These are phyloP conservation scores for Aspergillus tubingensis DNA, from an alignment of 2,329 filamentous ascomycete species.

Conservation along the genomic window DNA sequence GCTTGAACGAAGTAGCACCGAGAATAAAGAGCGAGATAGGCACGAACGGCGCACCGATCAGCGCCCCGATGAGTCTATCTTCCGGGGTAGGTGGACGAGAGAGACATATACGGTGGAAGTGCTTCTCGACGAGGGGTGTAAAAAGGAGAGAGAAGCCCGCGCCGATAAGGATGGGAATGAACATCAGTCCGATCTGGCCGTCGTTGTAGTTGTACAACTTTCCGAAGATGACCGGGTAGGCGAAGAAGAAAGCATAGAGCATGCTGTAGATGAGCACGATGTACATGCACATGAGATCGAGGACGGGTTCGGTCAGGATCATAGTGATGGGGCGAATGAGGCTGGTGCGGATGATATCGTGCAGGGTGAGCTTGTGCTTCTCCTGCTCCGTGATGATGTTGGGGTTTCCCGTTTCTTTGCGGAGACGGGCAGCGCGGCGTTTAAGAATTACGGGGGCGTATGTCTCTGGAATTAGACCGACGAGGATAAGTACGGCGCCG, in stretches of 20 bases:
- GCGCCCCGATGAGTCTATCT: conserved; percentile 73
- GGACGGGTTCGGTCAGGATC: conserved; percentile 59
- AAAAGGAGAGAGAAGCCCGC: conserved; percentile 33
- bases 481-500: conserved; percentile 25
- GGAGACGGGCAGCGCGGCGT: conserved; percentile 33
- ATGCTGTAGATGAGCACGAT: conserved; percentile 60
- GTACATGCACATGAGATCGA: conserved; percentile 68
- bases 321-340: conserved; percentile 76
- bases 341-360: conserved; percentile 62
- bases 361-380: conserved; percentile 24
- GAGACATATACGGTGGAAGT: conserved; percentile 65
- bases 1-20: conserved; percentile 63
- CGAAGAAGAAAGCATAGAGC: conserved; percentile 49
- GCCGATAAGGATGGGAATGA: conserved; percentile 37
- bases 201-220: conserved; percentile 60
- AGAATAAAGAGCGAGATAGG: conserved; percentile 64
- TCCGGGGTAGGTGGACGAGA: conserved; percentile 72
- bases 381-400: conserved; percentile 39
- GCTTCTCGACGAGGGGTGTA: conserved; percentile 63
- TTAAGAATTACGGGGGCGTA: conserved; percentile 38
- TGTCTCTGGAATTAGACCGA: conserved; percentile 38
- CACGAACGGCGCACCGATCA: conserved; percentile 68
- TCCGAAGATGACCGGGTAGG: conserved; percentile 67
- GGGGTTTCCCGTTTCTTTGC: conserved; percentile 35
- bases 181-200: conserved; percentile 47